These are phyloP conservation scores for Saksenaea oblongispora DNA, from an alignment of 371 early-diverging fungal genomes.

Conservation along the genomic window DNA sequence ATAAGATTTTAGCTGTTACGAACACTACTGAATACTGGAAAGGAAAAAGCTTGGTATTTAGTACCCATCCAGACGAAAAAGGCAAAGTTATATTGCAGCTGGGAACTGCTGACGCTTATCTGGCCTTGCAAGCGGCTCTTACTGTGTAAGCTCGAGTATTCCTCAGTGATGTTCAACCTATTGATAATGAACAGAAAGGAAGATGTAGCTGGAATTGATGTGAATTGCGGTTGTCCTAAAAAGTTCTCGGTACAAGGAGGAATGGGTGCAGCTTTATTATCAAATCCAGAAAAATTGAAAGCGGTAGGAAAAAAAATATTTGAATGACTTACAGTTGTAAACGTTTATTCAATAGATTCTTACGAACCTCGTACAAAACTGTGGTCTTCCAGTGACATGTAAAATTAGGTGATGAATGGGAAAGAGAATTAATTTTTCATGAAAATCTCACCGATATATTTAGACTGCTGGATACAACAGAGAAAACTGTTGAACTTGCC, in stretches of 20 bases:
- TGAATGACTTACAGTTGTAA: no score
- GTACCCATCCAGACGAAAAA: slow-evolving; percentile 68
- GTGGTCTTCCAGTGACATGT: slow-evolving; percentile 79
- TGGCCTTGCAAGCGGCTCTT: slow-evolving; percentile 87
- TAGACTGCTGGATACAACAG: slow-evolving; percentile 69
- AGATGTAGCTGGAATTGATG: slow-evolving; percentile 88
- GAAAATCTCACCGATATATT: not conserved
- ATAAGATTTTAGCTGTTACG: slow-evolving; percentile 47
- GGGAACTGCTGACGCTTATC: slow-evolving; percentile 83
- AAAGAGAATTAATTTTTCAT: not conserved
- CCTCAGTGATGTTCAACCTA: not conserved
- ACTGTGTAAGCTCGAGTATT: slow-evolving; percentile 57
- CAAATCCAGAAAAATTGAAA: slow-evolving; percentile 80
- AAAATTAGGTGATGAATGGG: slow-evolving; percentile 58
- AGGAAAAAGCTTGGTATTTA: slow-evolving; percentile 57
- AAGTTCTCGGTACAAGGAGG: slow-evolving; percentile 91
- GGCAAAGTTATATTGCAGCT: slow-evolving; percentile 73
- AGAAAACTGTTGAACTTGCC: slow-evolving; percentile 82
- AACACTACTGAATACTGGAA: slow-evolving; percentile 72
- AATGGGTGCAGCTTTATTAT: slow-evolving; percentile 94
- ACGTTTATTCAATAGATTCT: slow-evolving; percentile 78
- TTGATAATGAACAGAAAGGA: slow-evolving; percentile 53
- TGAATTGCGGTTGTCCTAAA: slow-evolving; percentile 98
- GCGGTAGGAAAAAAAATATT: slow-evolving; percentile 38
- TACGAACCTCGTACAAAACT: slow-evolving; percentile 69